Conservation (phyloP, 1,139 yeast species). For the Hyphopichia buzzinii region DNA sequence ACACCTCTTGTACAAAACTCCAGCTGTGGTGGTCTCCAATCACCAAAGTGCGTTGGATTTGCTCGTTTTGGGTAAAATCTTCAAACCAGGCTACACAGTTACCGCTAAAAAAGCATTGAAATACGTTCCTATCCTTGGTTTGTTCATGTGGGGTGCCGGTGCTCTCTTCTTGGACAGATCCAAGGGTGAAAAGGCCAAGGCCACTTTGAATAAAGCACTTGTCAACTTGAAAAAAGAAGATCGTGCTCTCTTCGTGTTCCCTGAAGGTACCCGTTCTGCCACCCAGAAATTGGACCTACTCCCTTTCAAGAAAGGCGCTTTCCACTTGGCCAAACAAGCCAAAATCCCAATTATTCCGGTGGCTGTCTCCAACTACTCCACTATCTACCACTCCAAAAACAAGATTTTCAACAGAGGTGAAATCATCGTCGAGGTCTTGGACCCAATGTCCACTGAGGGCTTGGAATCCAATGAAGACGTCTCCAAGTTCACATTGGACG, state of each 20-base stretch:
- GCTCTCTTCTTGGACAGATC: slow-evolving; percentile 87
- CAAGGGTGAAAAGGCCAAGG: slow-evolving; percentile 73
- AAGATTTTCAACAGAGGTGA: slow-evolving; percentile 61
- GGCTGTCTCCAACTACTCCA: slow-evolving; percentile 82
- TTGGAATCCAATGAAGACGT: slow-evolving; percentile 59
- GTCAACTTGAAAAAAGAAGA: slow-evolving; percentile 54
- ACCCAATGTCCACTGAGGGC: slow-evolving; percentile 61
- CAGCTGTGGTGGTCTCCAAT: slow-evolving; percentile 83
- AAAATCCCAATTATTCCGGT: slow-evolving; percentile 85
- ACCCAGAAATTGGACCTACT: slow-evolving; percentile 63
- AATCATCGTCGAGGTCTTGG: slow-evolving; percentile 62
- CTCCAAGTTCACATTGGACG: slow-evolving; percentile 41
- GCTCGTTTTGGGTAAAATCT: slow-evolving; percentile 71
- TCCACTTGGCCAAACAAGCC: slow-evolving; percentile 94
- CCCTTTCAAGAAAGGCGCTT: slow-evolving; percentile 96
- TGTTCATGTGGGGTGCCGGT: slow-evolving; percentile 91
- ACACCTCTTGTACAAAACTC: slow-evolving; percentile 51
- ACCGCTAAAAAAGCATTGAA: slow-evolving; percentile 86
- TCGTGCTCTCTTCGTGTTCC: slow-evolving; percentile 81
- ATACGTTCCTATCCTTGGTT: slow-evolving; percentile 89
- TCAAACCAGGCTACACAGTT: slow-evolving; percentile 88
- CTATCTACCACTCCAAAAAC: slow-evolving; percentile 58
- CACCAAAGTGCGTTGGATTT: slow-evolving; percentile 92
- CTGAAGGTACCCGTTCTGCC: slow-evolving; percentile 94
- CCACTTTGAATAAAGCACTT: slow-evolving; percentile 70